phyloP scores from a whole-genome alignment of 257 asterid species.

The Euphrasia confusa region DNA sequence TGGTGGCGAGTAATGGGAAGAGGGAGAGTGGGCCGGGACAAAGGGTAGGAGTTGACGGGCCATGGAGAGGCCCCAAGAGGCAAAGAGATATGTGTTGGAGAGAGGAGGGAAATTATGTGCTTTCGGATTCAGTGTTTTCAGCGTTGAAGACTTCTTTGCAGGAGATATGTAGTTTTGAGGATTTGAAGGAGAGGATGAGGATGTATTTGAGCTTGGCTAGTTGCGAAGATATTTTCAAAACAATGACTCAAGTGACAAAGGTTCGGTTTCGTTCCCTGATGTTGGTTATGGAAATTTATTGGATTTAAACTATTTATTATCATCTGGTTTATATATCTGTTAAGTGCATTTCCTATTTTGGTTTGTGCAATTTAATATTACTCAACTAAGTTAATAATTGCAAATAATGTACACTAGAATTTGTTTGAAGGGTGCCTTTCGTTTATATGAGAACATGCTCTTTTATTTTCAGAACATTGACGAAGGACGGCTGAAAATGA shows the following conservation, averaged over 20 bases:
- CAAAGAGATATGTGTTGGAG: constrained; percentile 54
- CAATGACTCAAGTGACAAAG: constrained; percentile 84
- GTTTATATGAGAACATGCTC: not conserved
- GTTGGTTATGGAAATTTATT: constrained; percentile 9
- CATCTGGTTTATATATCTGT: not conserved
- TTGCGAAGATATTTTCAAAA: constrained; percentile 61
- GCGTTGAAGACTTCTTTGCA: constrained; percentile 57
- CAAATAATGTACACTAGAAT: not conserved
- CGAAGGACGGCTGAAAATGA: constrained; percentile 83
- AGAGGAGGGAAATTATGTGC: constrained; percentile 32
- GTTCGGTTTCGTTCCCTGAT: constrained; percentile 31
- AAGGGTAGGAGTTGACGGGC: constrained; percentile 63
- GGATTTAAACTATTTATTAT: constrained; percentile 2
- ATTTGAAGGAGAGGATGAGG: constrained; percentile 85
- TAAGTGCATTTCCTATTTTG: not conserved
- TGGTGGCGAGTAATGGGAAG: constrained; percentile 50
- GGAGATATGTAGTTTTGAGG: constrained; percentile 87
- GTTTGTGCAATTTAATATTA: not conserved
- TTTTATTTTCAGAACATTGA: constrained; percentile 62
- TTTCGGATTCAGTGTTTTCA: constrained; percentile 37
- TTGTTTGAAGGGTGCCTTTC: constrained; percentile 1
- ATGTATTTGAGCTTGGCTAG: constrained; percentile 62
- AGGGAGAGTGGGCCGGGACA: constrained; percentile 50
- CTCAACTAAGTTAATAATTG: not conserved
- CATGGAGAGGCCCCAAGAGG: constrained; percentile 91